Evolutionary conservation across 225 moss, liverwort and hornwort genomes (phyloP).

Genomic region (Thuidium tamariscinum): DNA sequence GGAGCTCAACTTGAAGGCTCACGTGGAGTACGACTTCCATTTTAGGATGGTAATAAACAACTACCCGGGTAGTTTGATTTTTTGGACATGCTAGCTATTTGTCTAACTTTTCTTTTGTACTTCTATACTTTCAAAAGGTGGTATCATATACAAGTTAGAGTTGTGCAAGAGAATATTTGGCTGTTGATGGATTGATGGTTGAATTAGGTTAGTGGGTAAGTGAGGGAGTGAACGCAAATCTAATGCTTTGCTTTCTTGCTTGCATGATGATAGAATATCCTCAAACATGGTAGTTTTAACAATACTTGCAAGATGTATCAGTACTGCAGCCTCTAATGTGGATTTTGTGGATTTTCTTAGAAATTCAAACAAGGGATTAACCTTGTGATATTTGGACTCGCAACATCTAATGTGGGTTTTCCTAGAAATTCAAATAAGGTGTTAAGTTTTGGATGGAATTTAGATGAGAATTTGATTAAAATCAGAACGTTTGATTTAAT

Average conservation of each 20-base stretch:
- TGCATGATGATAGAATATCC: background rate
- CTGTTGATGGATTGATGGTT: background rate
- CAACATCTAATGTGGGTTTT: background rate
- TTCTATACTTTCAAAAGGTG: background rate
- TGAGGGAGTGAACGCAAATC: background rate
- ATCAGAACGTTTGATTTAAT: no score
- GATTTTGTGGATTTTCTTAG: background rate
- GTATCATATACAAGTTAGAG: background rate
- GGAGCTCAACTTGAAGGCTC: background rate
- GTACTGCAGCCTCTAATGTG: background rate
- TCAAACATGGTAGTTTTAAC: background rate
- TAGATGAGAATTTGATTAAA: no score
- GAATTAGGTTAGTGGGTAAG: background rate
- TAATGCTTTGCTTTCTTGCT: background rate
- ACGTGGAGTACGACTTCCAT: background rate
- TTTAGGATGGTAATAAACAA: background rate
- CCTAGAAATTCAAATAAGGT: background rate
- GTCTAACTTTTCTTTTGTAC: background rate
- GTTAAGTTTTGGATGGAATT: background rate
- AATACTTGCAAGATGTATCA: background rate
- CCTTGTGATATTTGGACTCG: background rate
- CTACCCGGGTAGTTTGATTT: background rate
- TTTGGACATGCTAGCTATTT: background rate
- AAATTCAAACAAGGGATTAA: background rate
- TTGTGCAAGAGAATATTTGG: background rate